These are phyloP conservation scores for Exophiala calicioides DNA, from an alignment of 2,329 filamentous ascomycete species.

Conservation along the genomic window DNA sequence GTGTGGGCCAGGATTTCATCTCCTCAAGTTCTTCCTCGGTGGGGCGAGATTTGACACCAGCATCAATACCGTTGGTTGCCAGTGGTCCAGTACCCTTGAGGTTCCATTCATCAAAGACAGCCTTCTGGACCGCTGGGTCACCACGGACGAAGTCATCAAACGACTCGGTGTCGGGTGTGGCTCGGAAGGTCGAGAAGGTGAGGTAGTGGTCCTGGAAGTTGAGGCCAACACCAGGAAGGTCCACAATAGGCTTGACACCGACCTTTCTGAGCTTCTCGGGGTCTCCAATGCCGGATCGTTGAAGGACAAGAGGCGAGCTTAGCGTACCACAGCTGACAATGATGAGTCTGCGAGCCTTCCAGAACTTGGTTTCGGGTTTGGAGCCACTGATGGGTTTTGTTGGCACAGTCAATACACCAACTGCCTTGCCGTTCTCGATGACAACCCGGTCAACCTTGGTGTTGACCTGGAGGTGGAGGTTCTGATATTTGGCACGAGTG, in stretches of 20 bases:
- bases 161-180: conserved; percentile 72
- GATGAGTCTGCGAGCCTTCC: conserved; percentile 71
- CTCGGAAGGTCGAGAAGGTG: conserved; percentile 69
- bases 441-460: conserved; percentile 78
- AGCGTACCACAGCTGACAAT: conserved; percentile 72
- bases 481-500: conserved; percentile 68
- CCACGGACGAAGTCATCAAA: conserved; percentile 81
- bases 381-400: conserved; percentile 67
- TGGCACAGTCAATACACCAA: conserved; percentile 68
- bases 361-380: conserved; percentile 55
- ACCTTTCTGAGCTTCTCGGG: conserved; percentile 68
- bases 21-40: conserved; percentile 66
- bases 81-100: conserved; percentile 75
- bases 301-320: conserved; percentile 72
- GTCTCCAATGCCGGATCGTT: conserved; percentile 73
- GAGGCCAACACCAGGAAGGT: conserved; percentile 71
- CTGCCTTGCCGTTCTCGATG: conserved; percentile 69
- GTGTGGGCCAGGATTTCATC: conserved; percentile 72
- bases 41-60: conserved; percentile 75
- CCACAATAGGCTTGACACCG: conserved; percentile 68
- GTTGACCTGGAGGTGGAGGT: conserved; percentile 71
- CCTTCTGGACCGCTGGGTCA: conserved; percentile 70
- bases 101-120: conserved; percentile 75
- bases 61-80: conserved; percentile 77
- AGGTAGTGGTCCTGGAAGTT: conserved; percentile 79